phyloP scores from a whole-genome alignment of 257 asterid genomes.

The Nyctanthes arbortristis region DNA sequence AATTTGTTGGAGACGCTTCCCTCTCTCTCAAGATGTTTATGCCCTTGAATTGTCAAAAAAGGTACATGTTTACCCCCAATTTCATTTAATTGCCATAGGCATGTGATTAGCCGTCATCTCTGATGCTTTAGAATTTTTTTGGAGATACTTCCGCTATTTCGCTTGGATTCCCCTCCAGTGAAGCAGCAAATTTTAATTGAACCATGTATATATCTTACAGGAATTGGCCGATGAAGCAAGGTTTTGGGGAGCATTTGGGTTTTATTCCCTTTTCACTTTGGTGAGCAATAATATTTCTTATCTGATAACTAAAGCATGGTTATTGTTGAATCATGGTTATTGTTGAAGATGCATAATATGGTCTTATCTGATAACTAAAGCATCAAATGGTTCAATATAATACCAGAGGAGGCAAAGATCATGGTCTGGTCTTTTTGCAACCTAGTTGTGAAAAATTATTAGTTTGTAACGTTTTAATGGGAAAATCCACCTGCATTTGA shows the following conservation, averaged over 20 bases:
- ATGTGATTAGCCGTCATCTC: neutral
- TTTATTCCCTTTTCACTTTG: conserved; percentile 76
- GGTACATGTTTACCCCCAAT: conserved; percentile 46
- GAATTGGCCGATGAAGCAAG: conserved; percentile 80
- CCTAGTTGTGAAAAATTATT: too few species aligned
- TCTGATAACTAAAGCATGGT: too few species aligned
- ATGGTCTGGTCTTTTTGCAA: too few species aligned
- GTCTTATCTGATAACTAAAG: too few species aligned
- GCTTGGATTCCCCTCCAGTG: conserved; percentile 14
- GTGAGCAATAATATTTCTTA: conserved; percentile 47
- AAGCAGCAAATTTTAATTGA: conserved; percentile 13
- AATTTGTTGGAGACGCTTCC: conserved; percentile 59
- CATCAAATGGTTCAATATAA: too few species aligned
- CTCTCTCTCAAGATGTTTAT: conserved; percentile 65
- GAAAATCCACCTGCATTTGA: too few species aligned
- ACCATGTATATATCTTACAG: conserved; percentile 43
- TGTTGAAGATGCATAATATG: too few species aligned
- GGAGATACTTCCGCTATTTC: conserved; percentile 26
- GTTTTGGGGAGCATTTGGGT: conserved; percentile 99
- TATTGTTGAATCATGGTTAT: too few species aligned
- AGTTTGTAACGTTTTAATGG: too few species aligned
- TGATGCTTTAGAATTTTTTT: neutral
- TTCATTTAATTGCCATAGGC: conserved; percentile 11
- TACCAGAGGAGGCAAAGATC: too few species aligned
- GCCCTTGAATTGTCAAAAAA: conserved; percentile 48